Evolutionary conservation across 192 early-diverging fungal genomes (phyloP).

Genomic region (Coemansia asiatica): DNA sequence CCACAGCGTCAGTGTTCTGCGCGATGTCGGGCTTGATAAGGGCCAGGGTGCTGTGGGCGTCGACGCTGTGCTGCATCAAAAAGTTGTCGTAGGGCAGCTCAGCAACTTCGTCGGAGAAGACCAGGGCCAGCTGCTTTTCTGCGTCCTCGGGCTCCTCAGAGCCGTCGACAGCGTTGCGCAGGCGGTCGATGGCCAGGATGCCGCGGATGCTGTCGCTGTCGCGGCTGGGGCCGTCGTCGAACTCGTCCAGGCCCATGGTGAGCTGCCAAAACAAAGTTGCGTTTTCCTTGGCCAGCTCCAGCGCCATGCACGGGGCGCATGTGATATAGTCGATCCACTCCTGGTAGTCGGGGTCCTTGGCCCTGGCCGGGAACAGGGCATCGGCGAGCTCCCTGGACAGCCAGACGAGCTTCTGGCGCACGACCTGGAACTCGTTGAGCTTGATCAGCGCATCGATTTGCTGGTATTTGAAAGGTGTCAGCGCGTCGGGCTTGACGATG

Average conservation of each 20-base stretch:
- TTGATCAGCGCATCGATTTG: slow-evolving; percentile 56
- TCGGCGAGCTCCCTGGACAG: slow-evolving; percentile 45
- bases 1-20: slow-evolving; percentile 23
- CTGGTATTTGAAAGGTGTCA: slow-evolving; percentile 56
- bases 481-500: slow-evolving; percentile 62
- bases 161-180: slow-evolving; percentile 60
- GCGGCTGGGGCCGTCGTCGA: slow-evolving; percentile 30
- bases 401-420: slow-evolving; percentile 57
- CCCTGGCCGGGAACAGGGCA: slow-evolving; percentile 48
- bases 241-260: slow-evolving; percentile 58
- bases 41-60: slow-evolving; percentile 53
- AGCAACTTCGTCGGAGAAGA: slow-evolving; percentile 49
- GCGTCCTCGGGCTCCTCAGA: slow-evolving; percentile 54
- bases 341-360: slow-evolving; percentile 37
- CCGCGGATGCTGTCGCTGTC: slow-evolving; percentile 57
- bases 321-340: slow-evolving; percentile 56
- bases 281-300: slow-evolving; percentile 58
- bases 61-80: slow-evolving; percentile 51
- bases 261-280: slow-evolving; percentile 56
- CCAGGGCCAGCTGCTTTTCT: slow-evolving; percentile 46
- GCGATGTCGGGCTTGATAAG: slow-evolving; percentile 60
- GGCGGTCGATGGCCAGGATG: slow-evolving; percentile 57
- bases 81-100: slow-evolving; percentile 47
- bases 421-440: slow-evolving; percentile 57
- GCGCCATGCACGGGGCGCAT: slow-evolving; percentile 56